Conservation (phyloP, 768 basidiomycete genomes). For the Royoungia palumana region DNA sequence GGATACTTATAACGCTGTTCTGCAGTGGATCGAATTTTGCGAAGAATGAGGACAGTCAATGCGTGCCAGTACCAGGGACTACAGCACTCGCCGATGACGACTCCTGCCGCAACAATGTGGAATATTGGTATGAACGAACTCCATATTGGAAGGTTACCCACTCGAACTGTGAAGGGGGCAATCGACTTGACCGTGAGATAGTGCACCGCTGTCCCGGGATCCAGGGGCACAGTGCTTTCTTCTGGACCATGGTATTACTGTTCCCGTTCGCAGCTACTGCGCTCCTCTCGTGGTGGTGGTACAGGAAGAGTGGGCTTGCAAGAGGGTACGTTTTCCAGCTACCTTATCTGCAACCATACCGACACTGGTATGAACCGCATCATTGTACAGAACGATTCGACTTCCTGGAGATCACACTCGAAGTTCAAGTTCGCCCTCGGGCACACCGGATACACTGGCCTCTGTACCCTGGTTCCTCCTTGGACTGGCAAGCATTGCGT, state of each 20-base stretch:
- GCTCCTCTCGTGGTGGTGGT: constrained; percentile 79
- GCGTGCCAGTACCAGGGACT: constrained; percentile 74
- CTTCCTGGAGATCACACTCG: constrained; percentile 51
- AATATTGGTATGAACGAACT: constrained; percentile 94
- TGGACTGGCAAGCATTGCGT: constrained; percentile 71
- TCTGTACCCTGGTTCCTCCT: constrained; percentile 89
- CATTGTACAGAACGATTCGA: constrained; percentile 60
- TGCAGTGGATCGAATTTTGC: constrained; percentile 89
- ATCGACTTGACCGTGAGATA: constrained; percentile 71
- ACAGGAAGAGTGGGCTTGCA: constrained; percentile 64
- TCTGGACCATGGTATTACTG: constrained; percentile 79
- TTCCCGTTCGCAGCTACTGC: constrained; percentile 77
- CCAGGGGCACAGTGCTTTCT: constrained; percentile 64
- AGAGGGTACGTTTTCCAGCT: constrained; percentile 58
- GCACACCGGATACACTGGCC: constrained; percentile 66
- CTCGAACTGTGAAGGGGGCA: constrained; percentile 81
- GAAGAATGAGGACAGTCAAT: constrained; percentile 64
- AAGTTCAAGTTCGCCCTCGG: constrained; percentile 39
- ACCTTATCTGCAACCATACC: neutral
- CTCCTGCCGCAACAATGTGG: constrained; percentile 57
- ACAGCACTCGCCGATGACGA: constrained; percentile 59
- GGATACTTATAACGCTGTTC: neutral
- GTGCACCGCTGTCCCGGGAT: constrained; percentile 82
- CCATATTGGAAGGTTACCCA: constrained; percentile 87
- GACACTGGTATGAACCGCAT: constrained; percentile 5